Percentiles rank a stretch among this genome's conserved stretches.
phyloP scores from a whole-genome alignment of 2,329 filamentous ascomycete species.

The Byssothecium circinans region DNA sequence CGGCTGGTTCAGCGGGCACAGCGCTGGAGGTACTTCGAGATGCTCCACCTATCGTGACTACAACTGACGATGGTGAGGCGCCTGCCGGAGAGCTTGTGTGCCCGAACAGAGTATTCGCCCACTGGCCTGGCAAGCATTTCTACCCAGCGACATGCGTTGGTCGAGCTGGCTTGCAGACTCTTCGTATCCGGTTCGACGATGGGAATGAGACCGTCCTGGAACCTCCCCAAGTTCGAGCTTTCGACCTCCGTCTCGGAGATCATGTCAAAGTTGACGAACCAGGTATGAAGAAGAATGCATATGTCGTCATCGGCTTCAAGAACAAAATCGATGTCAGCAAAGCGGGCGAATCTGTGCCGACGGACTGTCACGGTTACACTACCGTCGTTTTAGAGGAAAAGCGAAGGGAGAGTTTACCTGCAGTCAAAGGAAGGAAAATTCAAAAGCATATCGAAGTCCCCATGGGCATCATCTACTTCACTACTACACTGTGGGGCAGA shows the following conservation, averaged over 20 bases:
- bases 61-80: slow-evolving; percentile 17
- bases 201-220: slow-evolving; percentile 48
- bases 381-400: slow-evolving; percentile 47
- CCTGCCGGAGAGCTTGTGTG: slow-evolving; percentile 36
- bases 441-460: slow-evolving; percentile 42
- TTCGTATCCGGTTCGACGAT: slow-evolving; percentile 54
- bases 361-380: slow-evolving; percentile 47
- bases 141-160: slow-evolving; percentile 63
- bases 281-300: slow-evolving; percentile 50
- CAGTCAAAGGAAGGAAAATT: slow-evolving; percentile 12
- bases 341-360: slow-evolving; percentile 35
- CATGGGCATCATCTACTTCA: slow-evolving; percentile 49
- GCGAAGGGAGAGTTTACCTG: slow-evolving; percentile 42
- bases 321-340: slow-evolving; percentile 32
- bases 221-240: slow-evolving; percentile 39
- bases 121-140: slow-evolving; percentile 60
- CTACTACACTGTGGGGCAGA: slow-evolving; percentile 46
- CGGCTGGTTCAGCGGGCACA: slow-evolving; percentile 14
- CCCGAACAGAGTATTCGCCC: slow-evolving; percentile 59
- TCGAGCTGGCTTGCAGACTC: slow-evolving; percentile 45
- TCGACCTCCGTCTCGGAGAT: slow-evolving; percentile 50
- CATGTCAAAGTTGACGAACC: slow-evolving; percentile 50
- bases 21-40: slow-evolving; percentile 13
- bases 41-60: slow-evolving; percentile 2
- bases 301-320: slow-evolving; percentile 49